Percentiles rank a stretch among this genome's conserved stretches.
Conservation (phyloP, 345 rosid genomes). For the Gossypium mustelinum region DNA sequence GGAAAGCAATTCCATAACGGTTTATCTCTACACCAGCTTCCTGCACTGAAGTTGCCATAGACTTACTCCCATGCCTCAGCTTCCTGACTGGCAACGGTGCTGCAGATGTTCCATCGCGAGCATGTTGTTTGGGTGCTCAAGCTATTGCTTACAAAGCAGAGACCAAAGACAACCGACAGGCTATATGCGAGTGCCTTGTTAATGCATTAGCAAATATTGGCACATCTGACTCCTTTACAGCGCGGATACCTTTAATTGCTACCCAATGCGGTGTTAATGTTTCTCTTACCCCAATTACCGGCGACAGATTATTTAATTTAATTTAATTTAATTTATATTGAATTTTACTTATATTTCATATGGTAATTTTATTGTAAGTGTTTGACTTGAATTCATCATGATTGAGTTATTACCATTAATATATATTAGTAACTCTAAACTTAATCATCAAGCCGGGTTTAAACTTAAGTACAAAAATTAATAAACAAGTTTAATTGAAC, state of each 20-base stretch:
- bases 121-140: slow-evolving; percentile 27
- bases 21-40: background rate
- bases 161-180: slow-evolving; percentile 10
- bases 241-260: slow-evolving; percentile 23
- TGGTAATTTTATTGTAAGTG: too few relatives aligned
- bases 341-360: too few relatives aligned
- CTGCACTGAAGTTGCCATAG: background rate
- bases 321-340: too few relatives aligned
- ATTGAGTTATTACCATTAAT: too few relatives aligned
- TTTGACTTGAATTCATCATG: too few relatives aligned
- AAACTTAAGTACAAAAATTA: too few relatives aligned
- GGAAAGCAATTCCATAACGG: too few relatives aligned
- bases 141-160: background rate
- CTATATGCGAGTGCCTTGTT: slow-evolving; percentile 35
- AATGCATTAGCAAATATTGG: background rate
- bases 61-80: slow-evolving; percentile 12
- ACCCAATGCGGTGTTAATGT: slow-evolving; percentile 22
- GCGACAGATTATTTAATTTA: background rate
- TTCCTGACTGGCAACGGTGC: slow-evolving; percentile 12
- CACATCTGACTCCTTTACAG: slow-evolving; percentile 4
- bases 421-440: too few relatives aligned
- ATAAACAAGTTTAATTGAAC: too few relatives aligned
- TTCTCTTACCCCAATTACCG: slow-evolving; percentile 25
- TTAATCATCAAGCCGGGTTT: too few relatives aligned
- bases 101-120: slow-evolving; percentile 1